phyloP scores from a whole-genome alignment of 306 rosid species.

The Betula pendula region DNA sequence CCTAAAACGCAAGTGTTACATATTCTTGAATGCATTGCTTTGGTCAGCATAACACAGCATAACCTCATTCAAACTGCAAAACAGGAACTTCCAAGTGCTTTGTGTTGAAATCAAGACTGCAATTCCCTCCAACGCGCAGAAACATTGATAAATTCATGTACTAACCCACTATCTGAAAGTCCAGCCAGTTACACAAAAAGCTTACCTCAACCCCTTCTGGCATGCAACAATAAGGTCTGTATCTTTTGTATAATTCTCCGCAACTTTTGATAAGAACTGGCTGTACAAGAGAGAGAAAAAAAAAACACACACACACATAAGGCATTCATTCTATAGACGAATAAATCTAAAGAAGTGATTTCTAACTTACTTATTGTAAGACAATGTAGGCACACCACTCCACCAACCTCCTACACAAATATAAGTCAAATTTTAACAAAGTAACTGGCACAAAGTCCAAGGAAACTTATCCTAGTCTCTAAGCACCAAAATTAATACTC shows the following conservation, averaged over 20 bases:
- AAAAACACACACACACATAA: too few species aligned
- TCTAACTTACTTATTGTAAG: conserved; percentile 59
- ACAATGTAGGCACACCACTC: conserved; percentile 85
- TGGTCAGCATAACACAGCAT: neutral
- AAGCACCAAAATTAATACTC: neutral
- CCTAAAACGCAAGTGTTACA: neutral
- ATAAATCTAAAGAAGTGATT: conserved; percentile 16
- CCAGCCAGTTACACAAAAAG: conserved; percentile 25
- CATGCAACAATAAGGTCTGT: conserved; percentile 87
- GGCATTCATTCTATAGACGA: conserved; percentile 17
- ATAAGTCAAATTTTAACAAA: conserved; percentile 27
- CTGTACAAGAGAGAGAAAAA: conserved; percentile 44
- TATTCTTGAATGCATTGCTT: neutral
- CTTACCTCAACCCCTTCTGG: conserved; percentile 87
- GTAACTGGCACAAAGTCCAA: conserved; percentile 8
- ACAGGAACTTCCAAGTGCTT: conserved; percentile 21
- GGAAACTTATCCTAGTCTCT: neutral
- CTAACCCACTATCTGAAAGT: conserved; percentile 22
- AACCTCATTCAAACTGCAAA: conserved; percentile 8
- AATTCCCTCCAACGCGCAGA: neutral
- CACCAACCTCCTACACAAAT: conserved; percentile 87
- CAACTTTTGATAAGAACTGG: conserved; percentile 70
- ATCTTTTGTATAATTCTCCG: conserved; percentile 74
- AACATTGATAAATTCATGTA: neutral
- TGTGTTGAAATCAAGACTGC: conserved; percentile 14